These are phyloP conservation scores for Trichoderma citrinoviride DNA, from an alignment of 2,329 filamentous ascomycete genomes.

Conservation along the genomic window DNA sequence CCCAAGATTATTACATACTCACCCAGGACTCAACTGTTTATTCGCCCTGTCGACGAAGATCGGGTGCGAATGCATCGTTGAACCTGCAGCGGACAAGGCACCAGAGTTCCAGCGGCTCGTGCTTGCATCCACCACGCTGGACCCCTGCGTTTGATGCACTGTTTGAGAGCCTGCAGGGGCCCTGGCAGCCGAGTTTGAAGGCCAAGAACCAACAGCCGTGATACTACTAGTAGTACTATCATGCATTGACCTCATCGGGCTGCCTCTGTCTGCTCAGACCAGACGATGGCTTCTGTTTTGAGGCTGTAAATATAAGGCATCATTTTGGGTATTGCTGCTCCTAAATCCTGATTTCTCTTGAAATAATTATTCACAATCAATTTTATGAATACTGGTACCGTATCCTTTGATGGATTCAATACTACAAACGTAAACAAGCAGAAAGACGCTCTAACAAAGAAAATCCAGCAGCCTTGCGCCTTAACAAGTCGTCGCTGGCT, in stretches of 20 bases:
- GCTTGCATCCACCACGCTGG: constrained; percentile 5
- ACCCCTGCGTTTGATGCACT: constrained; percentile 16
- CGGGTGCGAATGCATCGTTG: background rate
- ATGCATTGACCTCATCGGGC: background rate
- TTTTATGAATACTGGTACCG: too few species aligned
- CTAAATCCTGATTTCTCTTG: too few species aligned
- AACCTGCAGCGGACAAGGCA: background rate
- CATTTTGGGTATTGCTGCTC: too few species aligned
- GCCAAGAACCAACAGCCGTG: background rate
- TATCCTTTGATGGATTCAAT: too few species aligned
- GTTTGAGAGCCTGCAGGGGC: constrained; percentile 17
- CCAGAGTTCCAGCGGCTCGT: background rate
- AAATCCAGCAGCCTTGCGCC: background rate
- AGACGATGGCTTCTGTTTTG: too few species aligned
- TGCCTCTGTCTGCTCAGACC: background rate
- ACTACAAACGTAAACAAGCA: too few species aligned
- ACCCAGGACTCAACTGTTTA: background rate
- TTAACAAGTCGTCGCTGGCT: background rate
- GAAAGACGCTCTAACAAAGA: background rate
- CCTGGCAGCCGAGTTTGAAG: constrained; percentile 2
- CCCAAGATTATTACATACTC: background rate
- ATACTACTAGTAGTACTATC: too few species aligned
- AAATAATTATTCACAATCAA: too few species aligned
- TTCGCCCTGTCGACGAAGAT: too few species aligned
- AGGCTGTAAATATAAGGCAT: too few species aligned